Conservation (phyloP, 2,329 filamentous ascomycete species). For the Ophiocordyceps camponoti-leonardi region DNA sequence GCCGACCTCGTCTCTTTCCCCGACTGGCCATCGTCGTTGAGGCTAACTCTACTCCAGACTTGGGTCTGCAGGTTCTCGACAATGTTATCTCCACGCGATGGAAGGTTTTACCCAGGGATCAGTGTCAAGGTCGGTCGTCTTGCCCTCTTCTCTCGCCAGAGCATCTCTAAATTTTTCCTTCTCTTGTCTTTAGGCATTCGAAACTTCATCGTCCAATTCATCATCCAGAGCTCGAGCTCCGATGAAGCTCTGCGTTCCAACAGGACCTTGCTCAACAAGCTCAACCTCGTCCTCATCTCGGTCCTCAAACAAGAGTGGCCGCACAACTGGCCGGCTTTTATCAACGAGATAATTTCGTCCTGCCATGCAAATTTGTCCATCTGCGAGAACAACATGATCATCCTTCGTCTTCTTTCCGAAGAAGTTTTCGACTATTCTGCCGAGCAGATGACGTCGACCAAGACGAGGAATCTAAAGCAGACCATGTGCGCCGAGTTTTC, state of each 20-base stretch:
- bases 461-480: constrained; percentile 91
- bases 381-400: constrained; percentile 99
- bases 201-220: constrained; percentile 98
- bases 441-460: constrained; percentile 97
- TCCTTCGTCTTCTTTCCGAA: constrained; percentile 84
- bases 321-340: constrained; percentile 98
- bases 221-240: constrained; percentile 80
- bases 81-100: constrained; percentile 97
- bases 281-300: constrained; percentile 92
- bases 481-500: constrained; percentile 99
- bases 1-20: constrained; percentile 11
- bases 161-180: neutral
- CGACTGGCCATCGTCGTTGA: neutral
- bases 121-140: constrained; percentile 58
- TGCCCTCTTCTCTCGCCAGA: neutral
- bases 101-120: constrained; percentile 92
- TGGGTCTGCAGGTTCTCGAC: constrained; percentile 91
- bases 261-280: constrained; percentile 87
- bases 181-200: constrained; percentile 56
- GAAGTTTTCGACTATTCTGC: constrained; percentile 98
- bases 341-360: constrained; percentile 97
- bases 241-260: constrained; percentile 76
- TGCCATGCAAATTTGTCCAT: constrained; percentile 92
- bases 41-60: constrained; percentile 35
- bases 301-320: constrained; percentile 99